Percentiles rank a stretch among this genome's conserved stretches.
These are phyloP conservation scores for Fusarium denticulatum DNA, from an alignment of 2,329 filamentous ascomycete species.

Conservation along the genomic window DNA sequence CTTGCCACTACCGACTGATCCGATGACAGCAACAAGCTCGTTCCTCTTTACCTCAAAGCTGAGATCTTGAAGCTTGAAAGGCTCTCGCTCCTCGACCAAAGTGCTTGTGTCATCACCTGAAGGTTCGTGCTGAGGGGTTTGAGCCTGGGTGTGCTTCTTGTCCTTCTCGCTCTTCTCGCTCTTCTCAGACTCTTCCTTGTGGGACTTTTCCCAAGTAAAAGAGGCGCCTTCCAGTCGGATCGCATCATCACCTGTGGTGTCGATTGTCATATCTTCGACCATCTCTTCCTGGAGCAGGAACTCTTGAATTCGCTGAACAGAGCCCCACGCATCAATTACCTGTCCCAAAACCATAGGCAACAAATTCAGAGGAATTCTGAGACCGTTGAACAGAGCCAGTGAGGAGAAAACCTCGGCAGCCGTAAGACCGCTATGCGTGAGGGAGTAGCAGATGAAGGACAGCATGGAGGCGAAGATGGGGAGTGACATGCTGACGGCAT, in stretches of 20 bases:
- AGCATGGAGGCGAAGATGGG: conserved; percentile 97
- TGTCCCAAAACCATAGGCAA: conserved; percentile 89
- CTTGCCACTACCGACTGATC: conserved; percentile 89
- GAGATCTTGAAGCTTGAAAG: conserved; percentile 77
- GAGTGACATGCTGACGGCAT: conserved; percentile 83
- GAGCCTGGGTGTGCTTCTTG: conserved; percentile 52
- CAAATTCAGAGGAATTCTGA: conserved; percentile 89
- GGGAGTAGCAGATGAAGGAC: conserved; percentile 84
- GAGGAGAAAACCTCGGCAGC: conserved; percentile 93
- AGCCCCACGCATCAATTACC: conserved; percentile 88
- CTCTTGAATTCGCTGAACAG: conserved; percentile 84
- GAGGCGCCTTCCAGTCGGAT: conserved; percentile 76
- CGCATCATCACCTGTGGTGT: conserved; percentile 70
- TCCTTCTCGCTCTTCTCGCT: conserved; percentile 54
- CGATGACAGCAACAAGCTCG: conserved; percentile 86
- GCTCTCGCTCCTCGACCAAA: conserved; percentile 67
- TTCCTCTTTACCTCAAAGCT: conserved; percentile 75
- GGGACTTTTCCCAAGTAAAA: conserved; percentile 87
- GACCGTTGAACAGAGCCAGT: conserved; percentile 89
- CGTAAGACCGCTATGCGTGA: conserved; percentile 72
- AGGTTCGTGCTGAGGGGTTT: conserved; percentile 46
- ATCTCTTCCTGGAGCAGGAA: conserved; percentile 89
- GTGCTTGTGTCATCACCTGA: conserved; percentile 63
- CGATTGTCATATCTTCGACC: conserved; percentile 71
- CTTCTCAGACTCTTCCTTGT: conserved; percentile 62